These are phyloP conservation scores for Heliocybe sulcata DNA, from an alignment of 1,284 basidiomycete species.

Conservation along the genomic window DNA sequence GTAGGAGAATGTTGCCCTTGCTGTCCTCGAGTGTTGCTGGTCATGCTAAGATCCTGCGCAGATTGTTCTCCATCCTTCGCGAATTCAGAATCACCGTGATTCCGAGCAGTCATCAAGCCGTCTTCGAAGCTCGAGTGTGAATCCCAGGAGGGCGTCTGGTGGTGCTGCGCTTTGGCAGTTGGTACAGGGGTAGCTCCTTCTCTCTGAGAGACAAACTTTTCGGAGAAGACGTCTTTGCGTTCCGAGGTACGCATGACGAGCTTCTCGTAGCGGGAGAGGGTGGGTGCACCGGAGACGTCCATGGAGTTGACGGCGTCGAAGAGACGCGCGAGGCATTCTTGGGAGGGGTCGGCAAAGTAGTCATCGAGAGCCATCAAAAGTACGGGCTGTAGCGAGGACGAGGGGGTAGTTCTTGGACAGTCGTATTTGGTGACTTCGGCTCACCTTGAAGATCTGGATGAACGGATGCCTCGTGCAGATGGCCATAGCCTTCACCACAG, in stretches of 20 bases:
- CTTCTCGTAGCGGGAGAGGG: constrained; percentile 76
- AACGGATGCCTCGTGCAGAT: constrained; percentile 94
- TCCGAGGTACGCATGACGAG: constrained; percentile 87
- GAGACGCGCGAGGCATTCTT: constrained; percentile 81
- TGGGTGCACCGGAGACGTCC: constrained; percentile 77
- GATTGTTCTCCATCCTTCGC: not conserved
- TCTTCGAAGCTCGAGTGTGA: constrained; percentile 67
- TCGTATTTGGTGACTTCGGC: constrained; percentile 11
- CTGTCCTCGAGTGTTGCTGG: not conserved
- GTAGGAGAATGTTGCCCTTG: constrained; percentile 43
- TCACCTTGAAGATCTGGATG: constrained; percentile 95
- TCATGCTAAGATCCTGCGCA: not conserved
- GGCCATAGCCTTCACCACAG: constrained; percentile 92
- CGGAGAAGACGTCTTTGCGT: constrained; percentile 86
- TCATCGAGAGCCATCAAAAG: constrained; percentile 93
- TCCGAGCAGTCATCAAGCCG: constrained; percentile 42
- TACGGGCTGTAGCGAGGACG: constrained; percentile 56
- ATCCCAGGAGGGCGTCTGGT: constrained; percentile 8
- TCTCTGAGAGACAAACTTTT: constrained; percentile 55
- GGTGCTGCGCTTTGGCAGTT: constrained; percentile 12
- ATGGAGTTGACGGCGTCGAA: constrained; percentile 93
- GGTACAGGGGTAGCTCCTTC: constrained; percentile 8
- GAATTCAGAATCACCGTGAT: constrained; percentile 22
- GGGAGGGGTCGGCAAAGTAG: constrained; percentile 85
- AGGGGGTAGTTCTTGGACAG: not conserved